Percentiles rank a stretch among this genome's conserved stretches.
phyloP scores from a whole-genome alignment of 495 filamentous ascomycete species.

The Penicillium waksmanii region DNA sequence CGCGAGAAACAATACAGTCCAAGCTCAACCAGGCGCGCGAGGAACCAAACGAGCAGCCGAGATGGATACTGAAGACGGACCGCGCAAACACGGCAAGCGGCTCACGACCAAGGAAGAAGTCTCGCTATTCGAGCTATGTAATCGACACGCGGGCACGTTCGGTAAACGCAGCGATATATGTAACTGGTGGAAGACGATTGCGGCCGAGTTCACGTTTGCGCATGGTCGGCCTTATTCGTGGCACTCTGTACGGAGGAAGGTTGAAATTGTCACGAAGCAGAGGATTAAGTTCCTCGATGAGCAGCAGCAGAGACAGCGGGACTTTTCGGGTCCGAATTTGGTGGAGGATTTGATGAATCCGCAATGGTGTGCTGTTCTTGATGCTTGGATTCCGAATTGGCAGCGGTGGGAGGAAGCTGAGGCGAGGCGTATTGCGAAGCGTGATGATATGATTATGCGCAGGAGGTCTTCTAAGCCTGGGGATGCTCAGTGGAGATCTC shows the following conservation, averaged over 20 bases:
- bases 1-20: neutral
- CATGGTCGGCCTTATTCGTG: conserved; percentile 50
- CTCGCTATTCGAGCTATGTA: conserved; percentile 49
- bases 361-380: conserved; percentile 44
- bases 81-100: conserved; percentile 46
- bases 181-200: conserved; percentile 51
- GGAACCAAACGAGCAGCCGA: conserved; percentile 22
- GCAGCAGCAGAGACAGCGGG: conserved; percentile 25
- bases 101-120: conserved; percentile 51
- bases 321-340: conserved; percentile 9
- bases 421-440: conserved; percentile 44
- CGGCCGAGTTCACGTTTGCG: conserved; percentile 42
- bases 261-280: conserved; percentile 50
- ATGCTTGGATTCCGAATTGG: conserved; percentile 51
- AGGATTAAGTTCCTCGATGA: conserved; percentile 48
- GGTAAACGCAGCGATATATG: conserved; percentile 52
- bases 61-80: conserved; percentile 20
- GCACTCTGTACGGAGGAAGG: conserved; percentile 53
- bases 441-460: conserved; percentile 46
- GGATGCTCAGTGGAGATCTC: conserved; percentile 6
- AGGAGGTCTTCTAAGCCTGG: conserved; percentile 33
- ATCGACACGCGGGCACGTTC: conserved; percentile 41
- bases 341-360: conserved; percentile 42
- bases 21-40: conserved; percentile 4
- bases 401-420: conserved; percentile 45